Evolutionary conservation across 192 early-diverging fungal species (phyloP), one percentile per base, ranked within the genome.

Genomic region (Obelidium mucronatum): DNA sequence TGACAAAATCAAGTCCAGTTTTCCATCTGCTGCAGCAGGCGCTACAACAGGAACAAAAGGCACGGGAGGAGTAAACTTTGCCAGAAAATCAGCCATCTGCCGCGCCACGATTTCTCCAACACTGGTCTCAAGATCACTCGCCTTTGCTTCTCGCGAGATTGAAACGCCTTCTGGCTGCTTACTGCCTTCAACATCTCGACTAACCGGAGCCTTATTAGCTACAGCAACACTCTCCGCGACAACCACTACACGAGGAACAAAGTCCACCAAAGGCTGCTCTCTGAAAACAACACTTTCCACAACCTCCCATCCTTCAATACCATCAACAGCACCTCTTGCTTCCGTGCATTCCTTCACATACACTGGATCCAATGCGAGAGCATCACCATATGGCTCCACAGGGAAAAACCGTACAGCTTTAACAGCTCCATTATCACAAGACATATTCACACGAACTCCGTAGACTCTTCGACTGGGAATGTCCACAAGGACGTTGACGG

Each of bases 1-100:
- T 40, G 72, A 30, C 22, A 74, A 56, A 63, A 74, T 63, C 39
- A 74, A 40, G 39, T 74, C 72, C 8, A 74, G 31, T 59, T 74
- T 74, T 1, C 40, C 22, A n/a, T 55, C 52, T 19, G 15, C 35
- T 13, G 31, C 54, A 11, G 5, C 13, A 30, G 48, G 11, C 11
- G 33, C 13, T 28, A 33, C 58, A n/a, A 30, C 13, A 40, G 58
- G 22, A 31, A 39, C 15, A 26, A 44, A n/a, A 19, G 40, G 40
- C 22, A 39, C 36, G 17, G 37, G 28, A 30, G 66, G 37, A 8
- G 69, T 4, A 19, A 59, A 11, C 2, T 58, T 54, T 24, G 69
- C 69, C 33, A 72, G 13, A 36, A 72, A 72, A 11, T 72, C 69
- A 6, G 19, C 31, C 3, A 72, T 35, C 37, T 42, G 51, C 6